Percentiles rank a stretch among this genome's conserved stretches.
These are phyloP conservation scores for Colletotrichum sp. DNA, from an alignment of 2,329 filamentous ascomycete genomes.

Conservation along the genomic window DNA sequence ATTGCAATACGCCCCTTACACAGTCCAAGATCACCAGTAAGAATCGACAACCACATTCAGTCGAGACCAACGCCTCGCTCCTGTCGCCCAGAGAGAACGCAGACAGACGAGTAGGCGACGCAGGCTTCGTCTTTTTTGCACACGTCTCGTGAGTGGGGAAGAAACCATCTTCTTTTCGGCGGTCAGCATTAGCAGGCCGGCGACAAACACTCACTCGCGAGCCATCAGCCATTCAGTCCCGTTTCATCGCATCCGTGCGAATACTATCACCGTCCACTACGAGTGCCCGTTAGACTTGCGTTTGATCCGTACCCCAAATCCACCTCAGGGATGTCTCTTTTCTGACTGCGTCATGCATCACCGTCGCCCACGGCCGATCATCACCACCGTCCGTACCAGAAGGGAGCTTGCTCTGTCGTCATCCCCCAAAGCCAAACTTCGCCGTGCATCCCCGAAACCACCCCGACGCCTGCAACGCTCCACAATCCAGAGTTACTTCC, in stretches of 20 bases:
- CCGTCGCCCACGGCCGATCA: neutral
- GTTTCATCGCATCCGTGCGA: constrained; percentile 17
- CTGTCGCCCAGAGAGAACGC: neutral
- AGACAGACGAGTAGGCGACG: neutral
- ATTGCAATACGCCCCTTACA: neutral
- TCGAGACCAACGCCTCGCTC: neutral
- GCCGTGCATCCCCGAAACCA: neutral
- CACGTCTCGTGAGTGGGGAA: neutral
- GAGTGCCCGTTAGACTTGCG: neutral
- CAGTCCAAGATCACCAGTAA: neutral
- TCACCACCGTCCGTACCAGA: neutral
- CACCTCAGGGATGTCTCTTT: neutral
- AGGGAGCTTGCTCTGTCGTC: neutral
- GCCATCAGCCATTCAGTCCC: neutral
- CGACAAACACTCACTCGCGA: neutral
- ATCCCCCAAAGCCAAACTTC: neutral
- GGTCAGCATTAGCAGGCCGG: neutral
- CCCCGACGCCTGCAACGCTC: neutral
- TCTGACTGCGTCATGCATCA: neutral
- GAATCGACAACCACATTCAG: neutral
- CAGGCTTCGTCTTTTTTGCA: neutral
- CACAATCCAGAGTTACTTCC: neutral
- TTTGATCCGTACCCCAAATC: neutral
- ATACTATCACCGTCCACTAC: neutral
- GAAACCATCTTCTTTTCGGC: neutral